A percentile compares a stretch with the other conserved stretches of the same genome.
These are phyloP conservation scores for Aspergillus sojae DNA, from an alignment of 2,329 filamentous ascomycete genomes.

Conservation along the genomic window DNA sequence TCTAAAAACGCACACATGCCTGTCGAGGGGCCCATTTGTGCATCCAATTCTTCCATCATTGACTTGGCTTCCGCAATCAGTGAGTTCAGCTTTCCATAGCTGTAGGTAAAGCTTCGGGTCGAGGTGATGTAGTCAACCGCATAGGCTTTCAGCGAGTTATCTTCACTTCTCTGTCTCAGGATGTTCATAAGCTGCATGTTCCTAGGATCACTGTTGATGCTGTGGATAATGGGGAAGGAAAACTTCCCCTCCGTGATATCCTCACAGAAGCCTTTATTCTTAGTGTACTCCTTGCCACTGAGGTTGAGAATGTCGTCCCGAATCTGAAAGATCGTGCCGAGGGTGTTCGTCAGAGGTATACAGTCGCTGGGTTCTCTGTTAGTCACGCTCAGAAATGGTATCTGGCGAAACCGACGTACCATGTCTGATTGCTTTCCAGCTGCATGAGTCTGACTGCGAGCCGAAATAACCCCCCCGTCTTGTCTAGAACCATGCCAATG, in stretches of 20 bases:
- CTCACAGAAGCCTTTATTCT: slow-evolving; percentile 89
- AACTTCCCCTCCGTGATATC: slow-evolving; percentile 96
- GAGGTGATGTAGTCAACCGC: slow-evolving; percentile 83
- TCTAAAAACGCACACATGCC: too few species aligned
- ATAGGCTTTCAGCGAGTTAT: slow-evolving; percentile 83
- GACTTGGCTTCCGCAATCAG: too few species aligned
- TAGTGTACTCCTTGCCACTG: slow-evolving; percentile 62
- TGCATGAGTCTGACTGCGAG: slow-evolving; percentile 43
- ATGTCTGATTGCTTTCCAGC: slow-evolving; percentile 14
- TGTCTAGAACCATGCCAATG: slow-evolving; percentile 45
- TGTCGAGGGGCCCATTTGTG: too few species aligned
- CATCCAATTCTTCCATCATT: too few species aligned
- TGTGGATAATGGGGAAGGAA: slow-evolving; percentile 89
- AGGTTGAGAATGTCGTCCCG: slow-evolving; percentile 82
- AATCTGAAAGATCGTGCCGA: slow-evolving; percentile 44
- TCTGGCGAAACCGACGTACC: not conserved
- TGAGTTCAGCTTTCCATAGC: too few species aligned
- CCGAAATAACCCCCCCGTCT: slow-evolving; percentile 48
- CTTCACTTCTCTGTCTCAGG: slow-evolving; percentile 78
- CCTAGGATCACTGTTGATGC: slow-evolving; percentile 65
- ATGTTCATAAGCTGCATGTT: slow-evolving; percentile 79
- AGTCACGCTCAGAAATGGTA: not conserved
- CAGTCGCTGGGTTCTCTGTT: slow-evolving; percentile 25
- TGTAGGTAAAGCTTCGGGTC: slow-evolving; percentile 70
- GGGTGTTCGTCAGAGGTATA: slow-evolving; percentile 64